Evolutionary conservation across 257 asterid genomes (phyloP).

Genomic region (Ilex asprella): DNA sequence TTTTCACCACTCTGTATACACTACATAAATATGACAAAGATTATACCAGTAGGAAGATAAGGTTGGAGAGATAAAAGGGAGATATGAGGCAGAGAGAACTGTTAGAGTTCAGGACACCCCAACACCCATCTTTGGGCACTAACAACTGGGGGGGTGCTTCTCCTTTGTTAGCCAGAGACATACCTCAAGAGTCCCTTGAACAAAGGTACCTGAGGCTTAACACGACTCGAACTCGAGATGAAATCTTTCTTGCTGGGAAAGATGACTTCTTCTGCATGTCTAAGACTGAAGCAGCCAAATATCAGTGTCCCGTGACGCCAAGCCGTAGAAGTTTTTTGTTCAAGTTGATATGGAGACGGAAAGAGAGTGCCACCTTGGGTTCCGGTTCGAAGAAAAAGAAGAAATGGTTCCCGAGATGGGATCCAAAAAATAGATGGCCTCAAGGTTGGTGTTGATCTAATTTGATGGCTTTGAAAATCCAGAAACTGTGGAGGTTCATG

Average conservation of each 20-base stretch:
- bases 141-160: constrained; percentile 86
- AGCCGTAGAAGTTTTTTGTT: constrained; percentile 25
- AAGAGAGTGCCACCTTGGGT: constrained; percentile 19
- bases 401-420: constrained; percentile 32
- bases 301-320: constrained; percentile 4
- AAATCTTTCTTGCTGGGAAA: constrained; percentile 26
- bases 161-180: constrained; percentile 56
- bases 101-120: constrained; percentile 61
- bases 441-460: constrained; percentile 58
- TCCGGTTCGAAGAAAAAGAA: constrained; percentile 16
- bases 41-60: too few relatives aligned
- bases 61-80: background rate
- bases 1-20: too few relatives aligned
- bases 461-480: too few relatives aligned
- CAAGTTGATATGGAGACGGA: constrained; percentile 36
- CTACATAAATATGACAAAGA: too few relatives aligned
- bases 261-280: constrained; percentile 27
- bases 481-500: too few relatives aligned
- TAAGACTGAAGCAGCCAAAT: constrained; percentile 17
- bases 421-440: constrained; percentile 63
- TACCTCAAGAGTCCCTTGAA: constrained; percentile 56
- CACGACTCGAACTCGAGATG: constrained; percentile 29
- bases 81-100: background rate
- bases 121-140: constrained; percentile 51
- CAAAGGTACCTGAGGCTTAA: constrained; percentile 46